phyloP scores from a whole-genome alignment of 2,329 filamentous ascomycete genomes.

The Coleophoma cylindrospora region DNA sequence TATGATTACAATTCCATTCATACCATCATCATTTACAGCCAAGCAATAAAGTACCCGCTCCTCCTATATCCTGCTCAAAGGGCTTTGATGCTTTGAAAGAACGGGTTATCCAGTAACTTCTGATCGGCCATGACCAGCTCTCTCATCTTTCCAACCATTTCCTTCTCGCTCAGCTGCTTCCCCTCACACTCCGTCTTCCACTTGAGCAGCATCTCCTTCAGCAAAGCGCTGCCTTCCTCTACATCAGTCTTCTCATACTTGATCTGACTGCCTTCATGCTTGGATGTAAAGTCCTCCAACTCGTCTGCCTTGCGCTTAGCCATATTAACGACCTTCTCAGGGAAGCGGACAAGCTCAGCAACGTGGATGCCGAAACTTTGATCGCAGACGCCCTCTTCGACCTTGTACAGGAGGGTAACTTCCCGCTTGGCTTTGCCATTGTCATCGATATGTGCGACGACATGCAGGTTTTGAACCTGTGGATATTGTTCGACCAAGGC shows the following conservation, averaged over 20 bases:
- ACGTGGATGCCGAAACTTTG: constrained; percentile 99
- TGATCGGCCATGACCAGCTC: constrained; percentile 73
- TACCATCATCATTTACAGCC: too few species aligned
- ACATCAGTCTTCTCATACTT: constrained; percentile 79
- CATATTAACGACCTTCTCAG: constrained; percentile 96
- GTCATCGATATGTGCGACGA: constrained; percentile 82
- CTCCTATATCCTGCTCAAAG: constrained; percentile 11
- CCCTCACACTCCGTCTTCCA: constrained; percentile 77
- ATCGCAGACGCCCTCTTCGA: constrained; percentile 91
- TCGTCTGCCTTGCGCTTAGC: constrained; percentile 98
- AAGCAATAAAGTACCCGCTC: background rate
- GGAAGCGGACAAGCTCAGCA: constrained; percentile 92
- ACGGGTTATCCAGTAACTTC: constrained; percentile 58
- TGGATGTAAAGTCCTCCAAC: constrained; percentile 87
- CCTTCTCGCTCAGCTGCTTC: constrained; percentile 59
- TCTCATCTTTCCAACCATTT: constrained; percentile 74
- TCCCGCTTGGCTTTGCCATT: constrained; percentile 51
- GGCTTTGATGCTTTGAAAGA: constrained; percentile 56
- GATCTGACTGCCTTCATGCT: constrained; percentile 57
- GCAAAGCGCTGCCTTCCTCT: constrained; percentile 76
- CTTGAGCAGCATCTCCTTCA: constrained; percentile 76
- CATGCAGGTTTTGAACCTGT: constrained; percentile 89
- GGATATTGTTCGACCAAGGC: constrained; percentile 81
- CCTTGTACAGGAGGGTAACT: constrained; percentile 94
- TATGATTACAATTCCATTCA: background rate